Evolutionary conservation across 2,329 filamentous ascomycete species (phyloP), one percentile per base, ranked within the genome.

Genomic region (Xylariomycetidae sp.): DNA sequence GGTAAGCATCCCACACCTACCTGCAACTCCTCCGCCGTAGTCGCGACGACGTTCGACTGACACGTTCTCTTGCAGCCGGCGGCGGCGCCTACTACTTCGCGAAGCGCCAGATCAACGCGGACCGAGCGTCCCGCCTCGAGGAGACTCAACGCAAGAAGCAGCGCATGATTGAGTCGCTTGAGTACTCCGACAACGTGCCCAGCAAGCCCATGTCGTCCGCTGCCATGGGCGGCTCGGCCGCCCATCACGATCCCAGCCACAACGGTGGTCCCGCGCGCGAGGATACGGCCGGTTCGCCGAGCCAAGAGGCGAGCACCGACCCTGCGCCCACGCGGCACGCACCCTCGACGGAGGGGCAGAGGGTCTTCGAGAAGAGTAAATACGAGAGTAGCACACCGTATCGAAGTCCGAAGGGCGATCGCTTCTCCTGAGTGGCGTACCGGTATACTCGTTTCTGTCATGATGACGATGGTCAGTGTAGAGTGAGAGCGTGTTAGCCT

Each of bases 31-130:
- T 17, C 7, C 13, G 12, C 8, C 8, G 20, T 23, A 12, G 8
- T 23, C 20, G 12, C 20, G 20, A 23, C 12, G 20, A 12, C 8
- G 8, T 8, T 23, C 8, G 8, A 12, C 20, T 23, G 8, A 23
- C 20, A 23, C 12, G 20, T 18, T 12, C 35, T 14, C 23, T 34
- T 19, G 33, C 54, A 88, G 87, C 89, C 47, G 92, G 90, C 55
- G 92, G 79, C 46, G 85, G 82, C 43, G 88, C 90, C 53, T 98
- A 96, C 71, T 88, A 85, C 68, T 95, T 95, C 59, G 92, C 92
- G 44, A 98, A 98, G 72, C 75, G 78, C 56, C 82, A 81, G 60
- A 94, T 98, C 73, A 95, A 95, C 58, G 85, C 85, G 48, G 88
- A 95, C 62, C 85, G 90, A 44, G 72, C 76, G 40, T 68, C 76